Conservation (phyloP, 1,284 basidiomycete species). For the Cystobasidium sp. region DNA sequence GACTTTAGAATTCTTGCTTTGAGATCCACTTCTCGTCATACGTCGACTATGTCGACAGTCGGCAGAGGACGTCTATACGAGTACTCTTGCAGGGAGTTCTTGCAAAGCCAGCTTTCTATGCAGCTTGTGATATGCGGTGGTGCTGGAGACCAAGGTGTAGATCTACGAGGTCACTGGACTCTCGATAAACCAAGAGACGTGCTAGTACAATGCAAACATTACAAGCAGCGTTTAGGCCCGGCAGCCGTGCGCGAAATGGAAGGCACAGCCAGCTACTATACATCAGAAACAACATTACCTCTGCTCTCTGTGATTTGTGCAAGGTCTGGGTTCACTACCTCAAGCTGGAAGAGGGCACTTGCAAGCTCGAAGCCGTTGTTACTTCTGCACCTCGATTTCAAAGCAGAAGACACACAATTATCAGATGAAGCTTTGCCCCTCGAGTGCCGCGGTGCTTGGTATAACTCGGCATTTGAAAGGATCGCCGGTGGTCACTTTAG, state of each 20-base stretch:
- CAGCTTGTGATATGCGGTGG: conserved; percentile 44
- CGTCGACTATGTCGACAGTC: too few species aligned
- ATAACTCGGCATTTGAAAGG: too few species aligned
- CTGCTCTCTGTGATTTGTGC: conserved; percentile 41
- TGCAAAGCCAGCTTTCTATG: conserved; percentile 1
- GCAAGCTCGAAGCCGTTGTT: conserved; percentile 30
- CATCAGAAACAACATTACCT: not conserved
- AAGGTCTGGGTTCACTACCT: conserved; percentile 37
- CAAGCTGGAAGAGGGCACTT: conserved; percentile 13
- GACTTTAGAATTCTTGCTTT: too few species aligned
- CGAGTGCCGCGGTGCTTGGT: too few species aligned
- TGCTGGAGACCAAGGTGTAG: conserved; percentile 46
- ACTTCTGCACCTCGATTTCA: conserved; percentile 29
- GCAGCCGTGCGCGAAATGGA: conserved; percentile 46
- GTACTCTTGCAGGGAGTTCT: not conserved
- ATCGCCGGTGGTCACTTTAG: too few species aligned
- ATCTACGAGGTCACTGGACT: conserved; percentile 44
- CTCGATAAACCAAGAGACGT: not conserved
- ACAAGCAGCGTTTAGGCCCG: conserved; percentile 34
- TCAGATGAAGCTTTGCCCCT: too few species aligned
- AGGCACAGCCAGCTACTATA: conserved; percentile 29
- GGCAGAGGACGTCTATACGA: conserved; percentile 2
- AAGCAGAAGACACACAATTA: too few species aligned
- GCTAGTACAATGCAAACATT: conserved; percentile 48
- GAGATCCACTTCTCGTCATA: too few species aligned